Evolutionary conservation across 306 rosid genomes (phyloP).

Genomic region (Alnus rubra): DNA sequence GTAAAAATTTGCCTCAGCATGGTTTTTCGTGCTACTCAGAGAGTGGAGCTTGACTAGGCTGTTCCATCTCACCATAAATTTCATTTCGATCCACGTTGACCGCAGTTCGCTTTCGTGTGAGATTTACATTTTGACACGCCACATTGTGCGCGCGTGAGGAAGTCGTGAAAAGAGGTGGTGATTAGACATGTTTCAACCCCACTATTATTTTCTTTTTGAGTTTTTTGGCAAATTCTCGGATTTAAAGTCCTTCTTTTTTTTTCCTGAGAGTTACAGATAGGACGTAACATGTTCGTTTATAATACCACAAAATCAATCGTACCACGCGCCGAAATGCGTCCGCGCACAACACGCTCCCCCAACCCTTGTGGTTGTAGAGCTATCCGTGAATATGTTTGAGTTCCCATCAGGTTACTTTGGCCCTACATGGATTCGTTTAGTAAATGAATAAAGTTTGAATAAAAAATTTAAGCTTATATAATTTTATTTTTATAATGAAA

Average conservation of each 20-base stretch:
- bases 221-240: neutral
- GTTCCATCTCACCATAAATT: neutral
- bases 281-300: too few relatives aligned
- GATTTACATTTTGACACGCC: neutral
- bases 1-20: constrained; percentile 29
- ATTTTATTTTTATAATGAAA: too few relatives aligned
- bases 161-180: neutral
- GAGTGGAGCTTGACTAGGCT: constrained; percentile 9
- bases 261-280: too few relatives aligned
- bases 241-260: neutral
- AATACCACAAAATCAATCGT: too few relatives aligned
- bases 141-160: neutral
- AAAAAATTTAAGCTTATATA: too few relatives aligned
- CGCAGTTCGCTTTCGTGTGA: neutral
- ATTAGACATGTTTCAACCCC: neutral
- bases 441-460: too few relatives aligned
- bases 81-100: constrained; percentile 6
- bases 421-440: too few relatives aligned
- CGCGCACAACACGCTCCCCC: too few relatives aligned
- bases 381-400: too few relatives aligned
- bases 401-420: too few relatives aligned
- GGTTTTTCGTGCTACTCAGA: constrained; percentile 26
- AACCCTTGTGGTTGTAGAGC: too few relatives aligned
- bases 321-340: too few relatives aligned
- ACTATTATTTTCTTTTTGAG: neutral